phyloP scores from a whole-genome alignment of 108 stramenopile genomes.

The Skeletonema marinoi region DNA sequence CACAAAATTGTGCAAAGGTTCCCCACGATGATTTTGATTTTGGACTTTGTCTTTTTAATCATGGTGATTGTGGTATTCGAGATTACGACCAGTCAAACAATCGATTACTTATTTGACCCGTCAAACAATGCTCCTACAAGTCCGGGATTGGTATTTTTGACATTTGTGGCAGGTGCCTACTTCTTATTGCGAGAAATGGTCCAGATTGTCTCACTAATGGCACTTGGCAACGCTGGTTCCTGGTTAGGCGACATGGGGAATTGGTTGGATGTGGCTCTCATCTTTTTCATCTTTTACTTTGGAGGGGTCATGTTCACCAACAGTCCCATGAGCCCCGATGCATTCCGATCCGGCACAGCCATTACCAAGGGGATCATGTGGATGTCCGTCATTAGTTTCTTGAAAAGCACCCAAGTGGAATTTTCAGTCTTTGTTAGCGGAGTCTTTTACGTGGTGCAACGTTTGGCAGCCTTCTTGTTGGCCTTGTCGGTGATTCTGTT shows the following conservation, averaged over 20 bases:
- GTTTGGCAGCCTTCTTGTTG: slow-evolving; percentile 79
- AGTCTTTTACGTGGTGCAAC: slow-evolving; percentile 77
- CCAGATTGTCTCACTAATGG: slow-evolving; percentile 52
- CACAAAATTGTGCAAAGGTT: slow-evolving; percentile 80
- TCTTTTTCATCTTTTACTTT: slow-evolving; percentile 72
- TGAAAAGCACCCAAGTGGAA: slow-evolving; percentile 81
- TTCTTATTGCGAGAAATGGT: slow-evolving; percentile 49
- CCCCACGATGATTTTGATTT: slow-evolving; percentile 77
- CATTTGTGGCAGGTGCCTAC: slow-evolving; percentile 37
- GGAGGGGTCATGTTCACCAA: slow-evolving; percentile 59
- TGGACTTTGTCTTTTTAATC: slow-evolving; percentile 73
- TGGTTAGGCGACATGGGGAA: slow-evolving; percentile 72
- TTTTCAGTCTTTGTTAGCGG: slow-evolving; percentile 87
- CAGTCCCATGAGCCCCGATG: slow-evolving; percentile 22
- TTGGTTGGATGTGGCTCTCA: slow-evolving; percentile 80
- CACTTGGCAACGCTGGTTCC: slow-evolving; percentile 51
- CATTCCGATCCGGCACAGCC: slow-evolving; percentile 71
- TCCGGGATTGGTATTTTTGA: slow-evolving; percentile 3
- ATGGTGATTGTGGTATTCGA: slow-evolving; percentile 74
- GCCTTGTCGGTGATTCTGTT: slow-evolving; percentile 78
- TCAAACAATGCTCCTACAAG: neutral
- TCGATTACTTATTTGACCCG: slow-evolving; percentile 53
- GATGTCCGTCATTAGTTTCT: slow-evolving; percentile 78
- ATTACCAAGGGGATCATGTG: slow-evolving; percentile 79
- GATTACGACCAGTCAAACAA: slow-evolving; percentile 61